Evolutionary conservation across 768 basidiomycete species (phyloP).

Genomic region (Suillus clintonianus): DNA sequence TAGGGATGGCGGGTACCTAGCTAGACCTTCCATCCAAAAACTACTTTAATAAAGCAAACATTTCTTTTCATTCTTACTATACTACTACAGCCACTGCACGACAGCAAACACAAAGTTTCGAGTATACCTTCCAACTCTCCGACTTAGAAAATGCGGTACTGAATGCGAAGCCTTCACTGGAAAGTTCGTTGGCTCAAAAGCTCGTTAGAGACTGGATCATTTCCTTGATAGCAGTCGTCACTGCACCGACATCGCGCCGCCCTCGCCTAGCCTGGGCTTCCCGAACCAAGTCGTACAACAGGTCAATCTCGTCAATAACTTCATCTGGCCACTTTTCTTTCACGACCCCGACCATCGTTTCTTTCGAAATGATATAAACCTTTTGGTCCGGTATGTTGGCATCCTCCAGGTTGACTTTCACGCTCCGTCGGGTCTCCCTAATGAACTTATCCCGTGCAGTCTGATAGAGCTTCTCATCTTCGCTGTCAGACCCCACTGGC

Average conservation of each 20-base stretch:
- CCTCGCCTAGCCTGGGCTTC: conserved; percentile 9
- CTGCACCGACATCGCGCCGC: background rate
- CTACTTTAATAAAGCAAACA: too few species aligned
- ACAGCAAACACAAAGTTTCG: too few species aligned
- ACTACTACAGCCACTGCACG: too few species aligned
- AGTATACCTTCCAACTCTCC: too few species aligned
- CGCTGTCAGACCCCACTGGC: conserved; percentile 25
- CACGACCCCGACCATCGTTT: conserved; percentile 23
- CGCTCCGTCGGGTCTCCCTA: conserved; percentile 22
- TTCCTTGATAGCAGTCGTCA: background rate
- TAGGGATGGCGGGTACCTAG: too few species aligned
- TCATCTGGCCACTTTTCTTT: conserved; percentile 21
- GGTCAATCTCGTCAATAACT: conserved; percentile 28
- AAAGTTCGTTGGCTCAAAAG: background rate
- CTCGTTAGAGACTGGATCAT: background rate
- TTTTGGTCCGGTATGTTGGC: conserved; percentile 29
- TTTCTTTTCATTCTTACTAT: too few species aligned
- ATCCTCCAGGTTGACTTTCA: conserved; percentile 23
- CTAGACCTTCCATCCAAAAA: too few species aligned
- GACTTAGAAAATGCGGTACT: too few species aligned
- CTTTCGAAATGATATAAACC: conserved; percentile 31
- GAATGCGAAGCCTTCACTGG: too few species aligned
- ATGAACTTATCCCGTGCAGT: conserved; percentile 30
- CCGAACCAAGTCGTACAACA: conserved; percentile 24
- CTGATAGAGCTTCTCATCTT: conserved; percentile 18